Evolutionary conservation across 2,329 filamentous ascomycete genomes (phyloP), one percentile per base, ranked within the genome.

Genomic region (Aspergillus brasiliensis): DNA sequence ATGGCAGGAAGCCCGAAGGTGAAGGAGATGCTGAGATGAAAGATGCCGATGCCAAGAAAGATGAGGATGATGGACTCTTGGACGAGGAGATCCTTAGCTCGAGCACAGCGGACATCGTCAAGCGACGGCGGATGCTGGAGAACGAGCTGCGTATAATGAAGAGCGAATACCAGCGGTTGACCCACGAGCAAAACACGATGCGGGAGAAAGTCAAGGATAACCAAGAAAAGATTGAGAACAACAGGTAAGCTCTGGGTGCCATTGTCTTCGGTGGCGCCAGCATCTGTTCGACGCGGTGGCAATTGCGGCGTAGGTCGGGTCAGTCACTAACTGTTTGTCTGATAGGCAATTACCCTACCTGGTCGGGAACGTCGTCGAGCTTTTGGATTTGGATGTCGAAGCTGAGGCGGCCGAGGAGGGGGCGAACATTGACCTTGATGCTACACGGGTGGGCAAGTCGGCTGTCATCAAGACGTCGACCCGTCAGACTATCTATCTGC

Each of bases 381-480:
- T 99, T 54, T 84, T 99, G 63, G 95, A 99, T 72, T 89, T 99
- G 52, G 96, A 99, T 74, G 95, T 97, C 51, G 94, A 92, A 23
- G 93, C 91, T 66, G 95, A 99, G 78, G 96, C 95, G 5, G 92
- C 91, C 34, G 95, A 99, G 78, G 96, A 99, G 79, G 96, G 95
- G 62, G 95, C 96, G 71, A 99, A 99, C 77, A 98, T 99, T 75
- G 95, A 99, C 75, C 84, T 99, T 51, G 95, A 99, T 79, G 95
- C 95, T 66, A 97, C 92, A 40, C 88, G 95, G 57, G 93, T 98
- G 8, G 95, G 95, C 79, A 99, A 98, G 80, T 98, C 94, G 0
- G 95, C 96, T 15, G 95, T 99, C 71, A 99, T 99, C 85, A 99
- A 99, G 83, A 99, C 95, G 8, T 98, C 94, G 6, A 99, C 95